Base-by-base conservation (phyloP, 2,329 filamentous ascomycete species). In the Aspergillus sp. region DNA sequence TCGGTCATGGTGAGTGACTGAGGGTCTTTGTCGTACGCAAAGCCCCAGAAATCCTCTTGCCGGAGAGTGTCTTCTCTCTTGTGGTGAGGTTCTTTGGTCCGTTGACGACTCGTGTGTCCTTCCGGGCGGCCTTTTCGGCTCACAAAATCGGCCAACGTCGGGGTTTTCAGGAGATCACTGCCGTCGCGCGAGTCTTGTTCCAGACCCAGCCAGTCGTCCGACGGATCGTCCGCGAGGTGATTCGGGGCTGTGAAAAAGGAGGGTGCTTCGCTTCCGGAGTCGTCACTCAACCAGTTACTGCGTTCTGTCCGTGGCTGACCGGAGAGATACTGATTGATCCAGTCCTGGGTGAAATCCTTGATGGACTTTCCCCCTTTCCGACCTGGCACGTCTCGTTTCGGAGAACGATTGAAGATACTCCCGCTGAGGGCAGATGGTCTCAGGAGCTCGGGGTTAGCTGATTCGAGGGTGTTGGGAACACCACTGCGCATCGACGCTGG, bases 271-370 rank as follows among this genome's bases (percentile, higher is more conserved):
- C 87, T 91, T 66, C 83, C 83, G 20, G 83, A 82, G 56, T 86
- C 82, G 81, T 95, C 90, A 69, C 89, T 95, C 60, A 91, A 80
- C 91, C 91, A 96, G 71, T 91, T 87, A 56, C 84, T 85, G 59
- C 84, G 83, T 68, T 94, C 89, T 29, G 81, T 83, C 60, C 85
- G 81, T 59, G 80, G 81, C 60, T 87, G 84, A 58, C 83, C 82
- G n/a, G 86, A 82, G n/a, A 89, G 86, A 66, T 92, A 90, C 56
- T 89, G 88, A 55, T 88, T 87, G 60, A 94, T 91, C 89, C 89
- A 93, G 76, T 91, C 88, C 70, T 92, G 88, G 0, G 88, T 91
- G 49, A 92, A 81, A 54, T 87, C 85, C 57, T 69, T 68, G 52
- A 73, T 73, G 1, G 72, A 70, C 45, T 68, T 71, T 23, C 64